Conservation (phyloP, 345 rosid species). For the Brassica incana region DNA sequence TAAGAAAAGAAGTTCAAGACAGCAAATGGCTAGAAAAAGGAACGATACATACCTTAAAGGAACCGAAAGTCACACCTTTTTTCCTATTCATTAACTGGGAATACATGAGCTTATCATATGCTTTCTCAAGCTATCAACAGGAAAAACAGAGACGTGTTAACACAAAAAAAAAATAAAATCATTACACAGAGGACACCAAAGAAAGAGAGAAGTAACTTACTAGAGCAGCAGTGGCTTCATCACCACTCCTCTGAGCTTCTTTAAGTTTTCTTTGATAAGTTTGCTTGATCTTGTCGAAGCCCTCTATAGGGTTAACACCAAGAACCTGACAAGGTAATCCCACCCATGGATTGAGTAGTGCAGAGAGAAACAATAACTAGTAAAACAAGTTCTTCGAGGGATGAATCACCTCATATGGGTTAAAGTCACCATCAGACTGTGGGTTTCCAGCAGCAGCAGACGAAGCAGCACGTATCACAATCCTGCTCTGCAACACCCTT, state of each 20-base stretch:
- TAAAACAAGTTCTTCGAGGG: slow-evolving; percentile 5
- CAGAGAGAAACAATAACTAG: not conserved
- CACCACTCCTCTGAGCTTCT: slow-evolving; percentile 82
- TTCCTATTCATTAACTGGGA: slow-evolving; percentile 73
- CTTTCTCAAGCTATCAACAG: slow-evolving; percentile 80
- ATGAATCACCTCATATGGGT: slow-evolving; percentile 78
- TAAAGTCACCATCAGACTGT: slow-evolving; percentile 58
- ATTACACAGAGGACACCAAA: not conserved
- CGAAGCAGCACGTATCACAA: slow-evolving; percentile 56
- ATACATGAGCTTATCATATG: slow-evolving; percentile 97
- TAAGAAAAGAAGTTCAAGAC: slow-evolving; percentile 1
- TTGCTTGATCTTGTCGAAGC: slow-evolving; percentile 74
- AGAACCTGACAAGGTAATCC: slow-evolving; percentile 57
- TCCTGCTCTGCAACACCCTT: slow-evolving; percentile 40
- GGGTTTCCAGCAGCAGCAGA: slow-evolving; percentile 80
- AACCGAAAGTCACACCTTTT: slow-evolving; percentile 82
- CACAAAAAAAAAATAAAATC: not conserved
- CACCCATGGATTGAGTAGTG: not conserved
- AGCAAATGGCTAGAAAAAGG: not conserved
- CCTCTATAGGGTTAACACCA: slow-evolving; percentile 83
- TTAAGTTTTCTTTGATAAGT: slow-evolving; percentile 69
- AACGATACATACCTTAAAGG: slow-evolving; percentile 58
- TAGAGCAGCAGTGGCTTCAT: slow-evolving; percentile 73
- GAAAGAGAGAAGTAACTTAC: slow-evolving; percentile 45
- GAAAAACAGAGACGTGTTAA: slow-evolving; percentile 16